Evolutionary conservation across 2,329 filamentous ascomycete species (phyloP), one percentile per base, ranked within the genome.

Genomic region (Calonectria pteridis): DNA sequence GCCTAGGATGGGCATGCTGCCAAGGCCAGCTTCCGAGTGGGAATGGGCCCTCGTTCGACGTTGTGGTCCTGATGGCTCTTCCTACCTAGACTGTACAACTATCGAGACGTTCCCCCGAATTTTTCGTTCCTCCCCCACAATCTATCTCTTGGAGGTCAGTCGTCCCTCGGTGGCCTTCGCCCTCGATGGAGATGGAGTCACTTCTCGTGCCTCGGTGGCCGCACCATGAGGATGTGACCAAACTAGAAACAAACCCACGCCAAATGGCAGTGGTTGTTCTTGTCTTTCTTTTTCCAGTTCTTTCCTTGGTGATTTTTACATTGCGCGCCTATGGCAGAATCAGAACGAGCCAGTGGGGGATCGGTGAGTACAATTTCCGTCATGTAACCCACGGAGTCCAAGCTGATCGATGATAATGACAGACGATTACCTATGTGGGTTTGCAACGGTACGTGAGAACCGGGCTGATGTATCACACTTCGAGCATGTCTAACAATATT

Each of bases 391-490:
- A 35, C 37, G 20, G 43, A 31, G 26, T n/a, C 20, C 13, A 62
- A 40, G 31, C 65, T 74, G 29, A 74, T 64, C 11, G 26, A 29
- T 26, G 26, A 50, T 23, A 1, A 37, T 16, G 13, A 35, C 14
- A 76, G 69, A 76, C 35, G 69, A 76, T 50, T 70, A 66, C 46
- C 62, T 74, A 40, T 74, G 74, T 50, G 72, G 63, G 16, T 20
- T 74, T 65, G 69, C 72, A 72, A 74, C 65, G 49, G 74, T 74
- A 67, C 29, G 72, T 33, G 49, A 9, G 18, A 63, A 40, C 62
- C 63, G 40, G 31, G 53, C 26, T 14, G 16, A 37, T 20, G 20
- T n/a, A 9, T 26, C 33, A 26, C 26, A 18, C n/a, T 29, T 14
- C 16, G 10, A 28, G 16, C 23, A 0, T 50, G 14, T 43, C 68